A percentile compares a stretch with the other conserved stretches of the same genome.
phyloP scores from a whole-genome alignment of 129 eudicot species.

The Tanacetum coccineum region DNA sequence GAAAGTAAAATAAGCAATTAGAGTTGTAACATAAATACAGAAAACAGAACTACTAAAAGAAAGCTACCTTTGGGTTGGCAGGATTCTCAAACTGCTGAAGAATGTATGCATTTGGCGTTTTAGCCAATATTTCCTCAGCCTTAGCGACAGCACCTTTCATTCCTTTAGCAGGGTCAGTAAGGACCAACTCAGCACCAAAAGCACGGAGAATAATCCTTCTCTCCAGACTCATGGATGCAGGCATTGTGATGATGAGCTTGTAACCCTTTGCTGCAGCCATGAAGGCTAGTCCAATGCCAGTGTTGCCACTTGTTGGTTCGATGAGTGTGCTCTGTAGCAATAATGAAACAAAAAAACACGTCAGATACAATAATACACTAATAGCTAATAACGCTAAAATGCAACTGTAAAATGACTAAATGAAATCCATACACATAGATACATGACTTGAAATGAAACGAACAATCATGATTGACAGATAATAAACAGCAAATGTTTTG shows the following conservation, averaged over 20 bases:
- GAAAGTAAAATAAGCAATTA: too few relatives aligned
- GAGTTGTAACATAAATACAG: background rate
- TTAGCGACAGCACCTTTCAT: slow-evolving; percentile 82
- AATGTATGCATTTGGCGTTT: slow-evolving; percentile 74
- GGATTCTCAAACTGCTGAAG: slow-evolving; percentile 75
- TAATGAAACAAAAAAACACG: background rate
- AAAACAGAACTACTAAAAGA: background rate
- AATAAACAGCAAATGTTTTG: too few relatives aligned
- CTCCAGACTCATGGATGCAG: slow-evolving; percentile 66
- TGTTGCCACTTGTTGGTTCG: slow-evolving; percentile 96
- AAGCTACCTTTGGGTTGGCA: background rate
- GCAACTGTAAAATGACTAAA: too few relatives aligned
- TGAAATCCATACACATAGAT: too few relatives aligned
- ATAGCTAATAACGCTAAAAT: too few relatives aligned
- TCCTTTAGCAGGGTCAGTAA: slow-evolving; percentile 84
- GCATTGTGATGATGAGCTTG: slow-evolving; percentile 94
- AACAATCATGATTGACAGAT: too few relatives aligned
- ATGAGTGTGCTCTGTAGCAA: slow-evolving; percentile 64
- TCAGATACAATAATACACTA: too few relatives aligned
- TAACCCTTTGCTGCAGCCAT: slow-evolving; percentile 96
- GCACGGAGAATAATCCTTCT: slow-evolving; percentile 55
- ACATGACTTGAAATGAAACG: too few relatives aligned
- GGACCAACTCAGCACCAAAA: slow-evolving; percentile 84
- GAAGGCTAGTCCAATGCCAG: slow-evolving; percentile 91
- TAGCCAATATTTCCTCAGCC: slow-evolving; percentile 77